Evolutionary conservation across 768 basidiomycete species (phyloP).

Genomic region (Mycena belliarum): DNA sequence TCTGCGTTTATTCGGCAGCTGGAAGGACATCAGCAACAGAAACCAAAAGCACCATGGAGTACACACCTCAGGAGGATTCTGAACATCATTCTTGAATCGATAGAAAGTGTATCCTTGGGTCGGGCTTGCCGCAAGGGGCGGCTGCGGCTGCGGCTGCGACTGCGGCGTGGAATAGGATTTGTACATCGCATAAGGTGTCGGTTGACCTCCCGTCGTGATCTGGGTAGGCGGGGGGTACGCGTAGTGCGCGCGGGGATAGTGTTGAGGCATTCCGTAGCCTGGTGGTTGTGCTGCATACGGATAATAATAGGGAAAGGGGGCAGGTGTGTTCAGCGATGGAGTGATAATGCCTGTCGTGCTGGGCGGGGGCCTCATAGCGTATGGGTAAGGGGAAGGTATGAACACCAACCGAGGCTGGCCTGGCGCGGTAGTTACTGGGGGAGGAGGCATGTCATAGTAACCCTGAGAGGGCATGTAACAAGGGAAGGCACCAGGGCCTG

Average conservation of each 20-base stretch:
- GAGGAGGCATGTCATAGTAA: slow-evolving; percentile 30
- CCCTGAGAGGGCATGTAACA: slow-evolving; percentile 39
- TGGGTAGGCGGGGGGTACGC: not conserved
- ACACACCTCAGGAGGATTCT: slow-evolving; percentile 15
- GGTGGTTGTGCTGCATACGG: slow-evolving; percentile 19
- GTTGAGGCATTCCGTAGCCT: slow-evolving; percentile 4
- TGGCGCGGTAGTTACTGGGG: not conserved
- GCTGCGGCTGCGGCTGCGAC: not conserved
- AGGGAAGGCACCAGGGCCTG: slow-evolving; percentile 28
- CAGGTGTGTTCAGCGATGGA: not conserved
- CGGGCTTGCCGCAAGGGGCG: not conserved
- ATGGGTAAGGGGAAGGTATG: slow-evolving; percentile 19
- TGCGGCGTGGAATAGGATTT: not conserved
- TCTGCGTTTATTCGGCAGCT: slow-evolving; percentile 10
- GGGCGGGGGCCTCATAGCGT: slow-evolving; percentile 6
- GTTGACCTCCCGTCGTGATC: not conserved
- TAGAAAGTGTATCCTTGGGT: not conserved
- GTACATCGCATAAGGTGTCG: slow-evolving; percentile 7
- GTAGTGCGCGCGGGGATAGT: not conserved
- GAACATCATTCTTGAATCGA: not conserved
- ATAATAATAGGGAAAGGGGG: slow-evolving; percentile 27
- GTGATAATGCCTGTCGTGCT: not conserved
- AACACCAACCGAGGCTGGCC: slow-evolving; percentile 14
- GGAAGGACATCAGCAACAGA: slow-evolving; percentile 1
- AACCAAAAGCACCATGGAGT: not conserved